These are phyloP conservation scores for Ettlia oleoabundans DNA, from an alignment of 139 green algal species.

Conservation along the genomic window DNA sequence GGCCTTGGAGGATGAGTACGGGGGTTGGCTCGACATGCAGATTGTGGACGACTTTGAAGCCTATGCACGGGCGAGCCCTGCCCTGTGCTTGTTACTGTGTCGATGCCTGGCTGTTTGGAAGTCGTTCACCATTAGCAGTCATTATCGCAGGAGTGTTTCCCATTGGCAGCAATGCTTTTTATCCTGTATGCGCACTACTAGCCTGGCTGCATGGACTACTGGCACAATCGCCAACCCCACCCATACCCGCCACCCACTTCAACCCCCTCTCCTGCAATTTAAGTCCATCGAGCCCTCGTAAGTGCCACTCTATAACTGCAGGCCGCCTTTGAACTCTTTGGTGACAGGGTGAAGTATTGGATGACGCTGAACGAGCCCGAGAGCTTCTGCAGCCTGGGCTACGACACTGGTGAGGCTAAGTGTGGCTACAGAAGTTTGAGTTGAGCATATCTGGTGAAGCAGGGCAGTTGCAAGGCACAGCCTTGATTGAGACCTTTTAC, in stretches of 20 bases:
- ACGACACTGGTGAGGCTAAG: background rate
- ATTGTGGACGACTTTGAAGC: conserved; percentile 49
- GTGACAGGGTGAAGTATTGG: conserved; percentile 53
- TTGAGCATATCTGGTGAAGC: background rate
- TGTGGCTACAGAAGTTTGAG: background rate
- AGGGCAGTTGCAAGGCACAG: background rate
- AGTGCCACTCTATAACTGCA: background rate
- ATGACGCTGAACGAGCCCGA: conserved; percentile 65
- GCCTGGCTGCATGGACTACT: too few relatives aligned
- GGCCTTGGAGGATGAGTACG: conserved; percentile 52
- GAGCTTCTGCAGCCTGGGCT: conserved; percentile 30
- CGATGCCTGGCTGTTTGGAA: too few relatives aligned
- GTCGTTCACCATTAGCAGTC: too few relatives aligned
- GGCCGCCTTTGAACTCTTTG: conserved; percentile 48
- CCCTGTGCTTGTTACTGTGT: too few relatives aligned
- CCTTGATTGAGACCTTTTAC: too few relatives aligned
- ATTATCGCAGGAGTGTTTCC: too few relatives aligned
- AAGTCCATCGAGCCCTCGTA: too few relatives aligned
- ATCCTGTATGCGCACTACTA: too few relatives aligned
- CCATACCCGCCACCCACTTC: too few relatives aligned
- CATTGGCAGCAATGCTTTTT: too few relatives aligned
- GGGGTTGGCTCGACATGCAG: conserved; percentile 40
- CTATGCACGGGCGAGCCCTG: conserved; percentile 50
- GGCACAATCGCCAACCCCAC: background rate
- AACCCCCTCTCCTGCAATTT: too few relatives aligned